These are phyloP conservation scores for Cubamyces sp. DNA, from an alignment of 768 basidiomycete genomes.

Conservation along the genomic window DNA sequence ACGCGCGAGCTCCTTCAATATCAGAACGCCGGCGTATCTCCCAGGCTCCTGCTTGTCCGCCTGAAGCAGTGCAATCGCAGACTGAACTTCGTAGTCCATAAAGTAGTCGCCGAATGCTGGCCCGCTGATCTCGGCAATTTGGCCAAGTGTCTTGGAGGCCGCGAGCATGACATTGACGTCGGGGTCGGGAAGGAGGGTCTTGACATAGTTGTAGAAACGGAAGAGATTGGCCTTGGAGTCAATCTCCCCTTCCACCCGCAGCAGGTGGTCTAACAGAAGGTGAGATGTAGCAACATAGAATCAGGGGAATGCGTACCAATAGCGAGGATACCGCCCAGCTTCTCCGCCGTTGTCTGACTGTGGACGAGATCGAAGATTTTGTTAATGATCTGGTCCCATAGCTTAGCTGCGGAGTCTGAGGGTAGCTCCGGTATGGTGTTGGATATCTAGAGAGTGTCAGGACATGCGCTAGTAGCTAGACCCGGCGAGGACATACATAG, in stretches of 20 bases:
- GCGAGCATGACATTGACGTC: slow-evolving; percentile 95
- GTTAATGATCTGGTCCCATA: slow-evolving; percentile 88
- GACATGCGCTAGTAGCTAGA: background rate
- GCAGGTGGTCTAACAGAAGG: slow-evolving; percentile 60
- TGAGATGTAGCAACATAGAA: slow-evolving; percentile 4
- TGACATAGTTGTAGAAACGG: slow-evolving; percentile 91
- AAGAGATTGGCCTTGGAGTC: slow-evolving; percentile 82
- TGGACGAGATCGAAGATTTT: slow-evolving; percentile 83
- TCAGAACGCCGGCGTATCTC: slow-evolving; percentile 91
- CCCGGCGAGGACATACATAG: slow-evolving; percentile 56
- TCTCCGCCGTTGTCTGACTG: slow-evolving; percentile 76
- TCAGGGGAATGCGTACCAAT: slow-evolving; percentile 60
- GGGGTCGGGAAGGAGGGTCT: slow-evolving; percentile 85
- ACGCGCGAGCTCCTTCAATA: slow-evolving; percentile 90
- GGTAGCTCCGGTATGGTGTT: slow-evolving; percentile 79
- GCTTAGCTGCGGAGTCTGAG: slow-evolving; percentile 75
- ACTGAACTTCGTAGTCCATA: slow-evolving; percentile 88
- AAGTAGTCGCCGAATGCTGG: slow-evolving; percentile 85
- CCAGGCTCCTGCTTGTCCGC: slow-evolving; percentile 77
- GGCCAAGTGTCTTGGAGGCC: slow-evolving; percentile 89
- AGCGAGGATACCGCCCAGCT: slow-evolving; percentile 84
- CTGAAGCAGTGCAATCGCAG: slow-evolving; percentile 79
- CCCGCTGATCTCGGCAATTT: slow-evolving; percentile 84
- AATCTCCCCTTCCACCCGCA: slow-evolving; percentile 79
- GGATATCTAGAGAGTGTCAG: slow-evolving; percentile 55